Evolutionary conservation across 2,329 filamentous ascomycete genomes (phyloP).

Genomic region (Penicillium rolfsii): DNA sequence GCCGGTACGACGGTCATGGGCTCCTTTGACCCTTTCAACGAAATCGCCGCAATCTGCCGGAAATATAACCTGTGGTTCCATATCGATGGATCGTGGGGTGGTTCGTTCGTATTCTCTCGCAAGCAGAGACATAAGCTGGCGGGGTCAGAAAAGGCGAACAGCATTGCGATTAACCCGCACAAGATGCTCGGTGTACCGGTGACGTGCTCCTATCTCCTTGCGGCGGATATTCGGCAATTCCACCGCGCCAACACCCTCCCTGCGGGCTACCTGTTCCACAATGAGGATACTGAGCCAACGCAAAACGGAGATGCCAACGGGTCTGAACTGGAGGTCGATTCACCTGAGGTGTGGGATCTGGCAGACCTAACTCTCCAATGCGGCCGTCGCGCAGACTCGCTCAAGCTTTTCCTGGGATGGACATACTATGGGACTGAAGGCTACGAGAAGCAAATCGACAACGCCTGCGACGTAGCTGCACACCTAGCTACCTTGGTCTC

Average conservation of each 20-base stretch:
- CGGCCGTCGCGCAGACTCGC: constrained; percentile 78
- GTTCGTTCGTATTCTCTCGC: constrained; percentile 76
- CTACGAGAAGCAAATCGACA: constrained; percentile 70
- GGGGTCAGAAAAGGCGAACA: constrained; percentile 76
- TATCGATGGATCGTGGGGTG: constrained; percentile 91
- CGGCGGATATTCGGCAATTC: constrained; percentile 74
- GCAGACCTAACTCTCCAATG: constrained; percentile 94
- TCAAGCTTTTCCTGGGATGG: constrained; percentile 89
- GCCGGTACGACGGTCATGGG: constrained; percentile 93
- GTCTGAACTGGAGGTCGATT: constrained; percentile 36
- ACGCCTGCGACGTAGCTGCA: constrained; percentile 71
- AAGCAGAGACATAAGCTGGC: constrained; percentile 65
- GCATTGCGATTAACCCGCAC: constrained; percentile 87
- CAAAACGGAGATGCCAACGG: constrained; percentile 26
- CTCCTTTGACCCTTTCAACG: constrained; percentile 78
- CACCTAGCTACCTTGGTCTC: constrained; percentile 67
- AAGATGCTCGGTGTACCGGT: constrained; percentile 95
- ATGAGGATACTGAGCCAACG: constrained; percentile 47
- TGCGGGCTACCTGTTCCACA: constrained; percentile 84
- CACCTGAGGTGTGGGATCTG: constrained; percentile 76
- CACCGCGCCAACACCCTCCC: constrained; percentile 82
- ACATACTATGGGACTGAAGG: constrained; percentile 81
- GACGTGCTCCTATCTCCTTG: constrained; percentile 87
- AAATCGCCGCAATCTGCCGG: constrained; percentile 71
- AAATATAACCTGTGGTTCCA: constrained; percentile 84